These are phyloP conservation scores for Yarrowia galli DNA, from an alignment of 1,139 yeast species.

Conservation along the genomic window DNA sequence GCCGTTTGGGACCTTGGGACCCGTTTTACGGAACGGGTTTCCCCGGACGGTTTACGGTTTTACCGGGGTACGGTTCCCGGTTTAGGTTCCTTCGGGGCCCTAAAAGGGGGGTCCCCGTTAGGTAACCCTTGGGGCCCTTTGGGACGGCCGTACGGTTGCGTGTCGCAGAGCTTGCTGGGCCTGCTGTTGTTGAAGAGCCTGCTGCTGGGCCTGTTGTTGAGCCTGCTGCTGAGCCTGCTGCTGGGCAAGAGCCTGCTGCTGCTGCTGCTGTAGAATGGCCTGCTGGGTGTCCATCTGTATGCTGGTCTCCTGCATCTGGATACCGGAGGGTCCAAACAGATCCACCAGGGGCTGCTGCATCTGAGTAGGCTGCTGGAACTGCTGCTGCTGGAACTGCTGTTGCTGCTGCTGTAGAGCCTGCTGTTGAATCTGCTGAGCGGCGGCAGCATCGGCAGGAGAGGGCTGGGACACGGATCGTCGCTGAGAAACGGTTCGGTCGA, in stretches of 20 bases:
- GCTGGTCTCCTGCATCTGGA: constrained; percentile 38
- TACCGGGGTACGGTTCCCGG: no score
- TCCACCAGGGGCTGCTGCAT: constrained; percentile 39
- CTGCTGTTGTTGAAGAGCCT: constrained; percentile 39
- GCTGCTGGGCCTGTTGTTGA: constrained; percentile 39
- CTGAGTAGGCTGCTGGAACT: background rate
- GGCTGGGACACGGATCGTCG: constrained; percentile 25
- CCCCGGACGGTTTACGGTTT: no score
- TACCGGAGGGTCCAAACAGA: constrained; percentile 29
- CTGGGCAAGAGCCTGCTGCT: constrained; percentile 39
- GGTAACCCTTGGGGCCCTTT: no score
- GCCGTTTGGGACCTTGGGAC: no score
- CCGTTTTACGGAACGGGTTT: no score
- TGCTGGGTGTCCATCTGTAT: constrained; percentile 38
- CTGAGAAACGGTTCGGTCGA: constrained; percentile 16
- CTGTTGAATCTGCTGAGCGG: constrained; percentile 36
- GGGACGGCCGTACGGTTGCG: no score
- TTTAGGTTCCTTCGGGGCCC: no score
- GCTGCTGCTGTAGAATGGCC: constrained; percentile 40
- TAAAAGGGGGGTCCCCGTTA: no score
- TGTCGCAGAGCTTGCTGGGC: no score
- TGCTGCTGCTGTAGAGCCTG: constrained; percentile 41
- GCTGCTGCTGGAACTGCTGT: constrained; percentile 36
- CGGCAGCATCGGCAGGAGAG: background rate
- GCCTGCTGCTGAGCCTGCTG: constrained; percentile 42